Conservation (phyloP, 768 basidiomycete genomes). For the Scleroderma bovista region DNA sequence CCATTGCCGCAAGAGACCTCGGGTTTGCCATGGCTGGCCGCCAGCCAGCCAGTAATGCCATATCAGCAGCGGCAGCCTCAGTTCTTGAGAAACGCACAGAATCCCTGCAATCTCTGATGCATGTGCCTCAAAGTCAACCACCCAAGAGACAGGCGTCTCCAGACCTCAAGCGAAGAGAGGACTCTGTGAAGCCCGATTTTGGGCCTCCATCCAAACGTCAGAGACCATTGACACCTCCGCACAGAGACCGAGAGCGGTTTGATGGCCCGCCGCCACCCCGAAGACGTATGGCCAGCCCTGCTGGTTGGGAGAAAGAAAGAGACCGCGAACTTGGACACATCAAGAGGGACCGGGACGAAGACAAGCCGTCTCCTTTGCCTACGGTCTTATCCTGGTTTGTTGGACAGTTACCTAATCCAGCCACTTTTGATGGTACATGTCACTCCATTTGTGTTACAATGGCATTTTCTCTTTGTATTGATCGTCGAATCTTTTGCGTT, state of each 20-base stretch:
- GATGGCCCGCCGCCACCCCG: conserved; percentile 29
- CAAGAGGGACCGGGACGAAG: conserved; percentile 40
- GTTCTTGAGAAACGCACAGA: conserved; percentile 32
- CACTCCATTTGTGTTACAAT: conserved; percentile 6
- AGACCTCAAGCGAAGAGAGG: conserved; percentile 38
- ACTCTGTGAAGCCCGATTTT: conserved; percentile 32
- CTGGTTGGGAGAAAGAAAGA: conserved; percentile 40
- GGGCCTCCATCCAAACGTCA: conserved; percentile 34
- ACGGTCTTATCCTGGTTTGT: conserved; percentile 79
- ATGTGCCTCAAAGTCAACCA: conserved; percentile 17
- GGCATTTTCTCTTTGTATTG: conserved; percentile 10
- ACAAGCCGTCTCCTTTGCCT: conserved; percentile 46
- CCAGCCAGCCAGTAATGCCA: conserved; percentile 15
- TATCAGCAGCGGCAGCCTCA: conserved; percentile 10
- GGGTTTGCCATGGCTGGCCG: conserved; percentile 59
- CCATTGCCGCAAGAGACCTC: conserved; percentile 84
- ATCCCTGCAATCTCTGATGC: conserved; percentile 29
- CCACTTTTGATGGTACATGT: conserved; percentile 77
- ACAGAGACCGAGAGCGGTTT: conserved; percentile 45
- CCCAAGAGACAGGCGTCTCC: conserved; percentile 30
- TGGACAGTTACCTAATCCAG: conserved; percentile 64
- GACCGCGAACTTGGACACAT: conserved; percentile 37
- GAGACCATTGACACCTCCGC: conserved; percentile 41
- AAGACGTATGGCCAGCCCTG: conserved; percentile 37
- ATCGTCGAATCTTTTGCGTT: conserved; percentile 1